Evolutionary conservation across 441 rosid species (phyloP).

Genomic region (Cnidoscolus chayamansa): DNA sequence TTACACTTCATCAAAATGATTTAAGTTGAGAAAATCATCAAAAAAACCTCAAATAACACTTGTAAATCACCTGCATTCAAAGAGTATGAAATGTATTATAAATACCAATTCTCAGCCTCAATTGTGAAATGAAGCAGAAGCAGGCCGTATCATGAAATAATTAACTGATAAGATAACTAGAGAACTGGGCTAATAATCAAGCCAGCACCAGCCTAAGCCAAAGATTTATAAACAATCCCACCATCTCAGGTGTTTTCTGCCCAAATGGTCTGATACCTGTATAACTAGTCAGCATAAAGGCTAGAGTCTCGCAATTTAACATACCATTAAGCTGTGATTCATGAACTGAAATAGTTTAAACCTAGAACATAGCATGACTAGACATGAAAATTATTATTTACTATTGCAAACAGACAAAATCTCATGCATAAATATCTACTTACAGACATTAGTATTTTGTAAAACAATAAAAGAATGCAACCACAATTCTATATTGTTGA

Average conservation of each 20-base stretch:
- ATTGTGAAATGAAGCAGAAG: background rate
- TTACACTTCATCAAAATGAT: constrained; percentile 12
- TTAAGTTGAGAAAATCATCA: constrained; percentile 6
- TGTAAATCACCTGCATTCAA: constrained; percentile 6
- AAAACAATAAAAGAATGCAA: background rate
- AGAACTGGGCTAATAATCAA: background rate
- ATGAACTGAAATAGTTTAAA: background rate
- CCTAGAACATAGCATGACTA: background rate
- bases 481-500: background rate
- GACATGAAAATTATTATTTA: background rate
- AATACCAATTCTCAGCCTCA: background rate
- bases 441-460: background rate
- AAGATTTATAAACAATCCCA: background rate
- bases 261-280: background rate
- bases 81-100: background rate
- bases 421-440: background rate
- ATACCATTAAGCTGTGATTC: background rate
- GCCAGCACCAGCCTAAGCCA: background rate
- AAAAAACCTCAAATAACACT: background rate
- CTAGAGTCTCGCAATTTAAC: background rate
- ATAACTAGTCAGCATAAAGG: too few species aligned
- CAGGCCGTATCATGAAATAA: too few species aligned
- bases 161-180: background rate
- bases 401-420: background rate
- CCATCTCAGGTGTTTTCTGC: background rate